phyloP scores from a whole-genome alignment of 1,139 yeast species.

The Yamadazyma taylorii region DNA sequence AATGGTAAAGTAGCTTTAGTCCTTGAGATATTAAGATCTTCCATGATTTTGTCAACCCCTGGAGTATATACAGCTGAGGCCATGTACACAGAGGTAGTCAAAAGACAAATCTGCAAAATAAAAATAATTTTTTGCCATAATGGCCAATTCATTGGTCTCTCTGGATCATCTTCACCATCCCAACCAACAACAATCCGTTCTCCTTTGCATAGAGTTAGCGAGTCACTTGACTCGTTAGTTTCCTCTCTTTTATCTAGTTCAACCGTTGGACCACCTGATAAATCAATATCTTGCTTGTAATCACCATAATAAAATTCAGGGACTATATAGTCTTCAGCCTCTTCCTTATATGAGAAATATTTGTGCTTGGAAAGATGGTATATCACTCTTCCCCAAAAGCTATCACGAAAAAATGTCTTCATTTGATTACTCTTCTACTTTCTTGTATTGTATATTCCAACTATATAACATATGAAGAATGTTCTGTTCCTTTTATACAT shows the following conservation, averaged over 20 bases:
- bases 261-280: too few relatives aligned
- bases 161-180: slow-evolving; percentile 26
- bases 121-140: slow-evolving; percentile 19
- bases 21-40: slow-evolving; percentile 39
- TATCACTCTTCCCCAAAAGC: slow-evolving; percentile 28
- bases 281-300: slow-evolving; percentile 1
- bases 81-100: slow-evolving; percentile 27
- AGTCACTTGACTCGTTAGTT: background rate
- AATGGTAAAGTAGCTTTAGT: slow-evolving; percentile 48
- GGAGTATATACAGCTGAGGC: slow-evolving; percentile 32
- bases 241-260: too few relatives aligned
- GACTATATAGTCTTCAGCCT: slow-evolving; percentile 26
- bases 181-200: slow-evolving; percentile 5
- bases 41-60: slow-evolving; percentile 33
- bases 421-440: background rate
- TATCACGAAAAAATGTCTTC: slow-evolving; percentile 24
- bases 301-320: slow-evolving; percentile 29
- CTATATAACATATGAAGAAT: too few relatives aligned
- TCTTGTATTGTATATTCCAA: too few relatives aligned
- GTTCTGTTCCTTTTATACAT: too few relatives aligned
- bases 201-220: background rate
- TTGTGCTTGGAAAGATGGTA: slow-evolving; percentile 30
- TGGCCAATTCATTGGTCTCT: slow-evolving; percentile 32
- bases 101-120: slow-evolving; percentile 20
- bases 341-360: slow-evolving; percentile 29